Base-by-base conservation (phyloP, 768 basidiomycete genomes). In the Naematelia encephala region DNA sequence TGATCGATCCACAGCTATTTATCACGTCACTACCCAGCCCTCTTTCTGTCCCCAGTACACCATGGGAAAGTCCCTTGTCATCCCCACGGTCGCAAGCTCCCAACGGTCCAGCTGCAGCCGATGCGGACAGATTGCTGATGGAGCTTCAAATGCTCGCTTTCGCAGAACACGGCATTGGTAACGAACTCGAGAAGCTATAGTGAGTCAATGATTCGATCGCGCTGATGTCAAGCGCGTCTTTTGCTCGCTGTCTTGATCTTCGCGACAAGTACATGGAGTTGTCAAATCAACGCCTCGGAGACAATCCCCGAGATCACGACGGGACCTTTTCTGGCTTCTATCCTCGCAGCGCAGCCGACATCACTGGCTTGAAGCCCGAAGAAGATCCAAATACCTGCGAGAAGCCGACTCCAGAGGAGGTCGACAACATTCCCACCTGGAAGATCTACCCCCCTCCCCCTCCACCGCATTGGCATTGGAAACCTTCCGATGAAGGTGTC, bases 391-490 rank as follows among this genome's bases (percentile, higher is more conserved):
- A 79, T 27, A 49, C 69, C 5, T 68, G 64, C 58, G 62, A 64
- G 30, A 58, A 54, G 2, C 53, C 67, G 25, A 14, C 60, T 21
- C 11, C 49, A 45, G 39, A 26, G 3, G 51, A 49, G 14, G 16
- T 23, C 1, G 56, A 63, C 21, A 44, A 62, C 80, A 63, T 82
- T 64, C 68, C 83, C 34, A 80, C 84, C 3, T 99, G 96, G 96
- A 84, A 82, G 54, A 88, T 97, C 64, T 96, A 96, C 67, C 96
- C 96, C 0, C 82, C 81, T 11, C 93, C 96, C 3, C 96, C 96
- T 0, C 89, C 90, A 2, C 94, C 93, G 0, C 92, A 92, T 68
- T 99, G 96, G 96, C 90, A 91, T 69, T 92, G 89, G 86, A 82
- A 67, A 27, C 62, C 72, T 5, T 56, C 65, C 2, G 54, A 59